Evolutionary conservation across 129 eudicot species (phyloP).

Genomic region (Flaveria bidentis): DNA sequence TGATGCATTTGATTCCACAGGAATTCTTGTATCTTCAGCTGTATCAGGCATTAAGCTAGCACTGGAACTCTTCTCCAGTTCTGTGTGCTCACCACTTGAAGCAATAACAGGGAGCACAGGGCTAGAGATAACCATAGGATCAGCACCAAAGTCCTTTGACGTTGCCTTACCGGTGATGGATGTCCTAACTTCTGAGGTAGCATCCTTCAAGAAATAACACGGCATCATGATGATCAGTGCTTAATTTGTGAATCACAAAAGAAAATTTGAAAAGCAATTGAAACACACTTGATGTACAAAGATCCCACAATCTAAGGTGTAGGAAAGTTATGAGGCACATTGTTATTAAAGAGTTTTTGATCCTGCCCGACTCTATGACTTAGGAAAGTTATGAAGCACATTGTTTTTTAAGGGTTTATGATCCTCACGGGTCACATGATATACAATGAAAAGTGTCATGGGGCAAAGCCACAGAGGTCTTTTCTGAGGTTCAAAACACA

Average conservation of each 20-base stretch:
- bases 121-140: constrained; percentile 51
- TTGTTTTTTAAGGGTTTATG: too few species aligned
- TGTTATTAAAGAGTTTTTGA: too few species aligned
- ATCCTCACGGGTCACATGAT: too few species aligned
- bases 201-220: constrained; percentile 49
- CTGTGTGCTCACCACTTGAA: constrained; percentile 39
- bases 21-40: constrained; percentile 31
- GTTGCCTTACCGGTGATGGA: constrained; percentile 48
- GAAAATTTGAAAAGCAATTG: not conserved
- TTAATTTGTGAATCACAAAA: constrained; percentile 23
- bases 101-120: constrained; percentile 47
- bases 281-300: not conserved
- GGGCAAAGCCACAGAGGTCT: not conserved
- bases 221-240: constrained; percentile 26
- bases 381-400: too few species aligned
- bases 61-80: constrained; percentile 47
- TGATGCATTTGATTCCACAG: constrained; percentile 27
- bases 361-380: too few species aligned
- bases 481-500: not conserved
- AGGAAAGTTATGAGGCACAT: not conserved
- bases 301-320: too few species aligned
- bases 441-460: too few species aligned
- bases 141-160: constrained; percentile 41
- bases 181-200: constrained; percentile 53
- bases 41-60: constrained; percentile 39